phyloP scores from a whole-genome alignment of 2,329 filamentous ascomycete species.

The Pyrenophora graminea region DNA sequence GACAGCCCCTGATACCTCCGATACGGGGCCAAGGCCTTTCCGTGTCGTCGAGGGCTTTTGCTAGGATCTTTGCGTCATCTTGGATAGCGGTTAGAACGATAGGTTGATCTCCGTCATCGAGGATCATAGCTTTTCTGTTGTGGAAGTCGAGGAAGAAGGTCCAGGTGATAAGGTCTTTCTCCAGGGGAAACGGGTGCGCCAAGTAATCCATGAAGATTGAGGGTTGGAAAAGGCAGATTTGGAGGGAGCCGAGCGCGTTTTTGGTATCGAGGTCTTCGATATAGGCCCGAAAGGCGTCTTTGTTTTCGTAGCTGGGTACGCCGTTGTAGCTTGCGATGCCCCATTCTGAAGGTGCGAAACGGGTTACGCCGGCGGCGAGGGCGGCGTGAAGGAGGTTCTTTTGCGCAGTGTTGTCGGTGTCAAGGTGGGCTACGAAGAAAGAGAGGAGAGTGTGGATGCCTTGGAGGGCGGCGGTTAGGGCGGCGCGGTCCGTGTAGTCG shows the following conservation, averaged over 20 bases:
- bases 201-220: slow-evolving; percentile 62
- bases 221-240: slow-evolving; percentile 62
- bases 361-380: slow-evolving; percentile 33
- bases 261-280: slow-evolving; percentile 53
- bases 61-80: slow-evolving; percentile 33
- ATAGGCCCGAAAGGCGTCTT: slow-evolving; percentile 57
- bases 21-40: slow-evolving; percentile 29
- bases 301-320: slow-evolving; percentile 57
- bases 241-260: slow-evolving; percentile 56
- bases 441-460: slow-evolving; percentile 58
- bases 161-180: slow-evolving; percentile 50
- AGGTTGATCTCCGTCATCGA: slow-evolving; percentile 33
- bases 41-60: slow-evolving; percentile 30
- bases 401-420: slow-evolving; percentile 29
- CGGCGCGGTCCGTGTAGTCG: slow-evolving; percentile 51
- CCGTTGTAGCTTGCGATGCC: slow-evolving; percentile 34
- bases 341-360: slow-evolving; percentile 43
- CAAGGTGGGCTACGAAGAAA: slow-evolving; percentile 40
- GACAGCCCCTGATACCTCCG: slow-evolving; percentile 33
- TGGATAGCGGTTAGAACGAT: slow-evolving; percentile 34
- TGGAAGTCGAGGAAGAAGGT: slow-evolving; percentile 41
- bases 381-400: slow-evolving; percentile 41
- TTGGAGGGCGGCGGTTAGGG: slow-evolving; percentile 47
- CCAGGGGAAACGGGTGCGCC: slow-evolving; percentile 54
- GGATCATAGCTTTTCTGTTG: slow-evolving; percentile 32